phyloP scores from a whole-genome alignment of 768 basidiomycete species.

The Neoboletus brunneissimus region DNA sequence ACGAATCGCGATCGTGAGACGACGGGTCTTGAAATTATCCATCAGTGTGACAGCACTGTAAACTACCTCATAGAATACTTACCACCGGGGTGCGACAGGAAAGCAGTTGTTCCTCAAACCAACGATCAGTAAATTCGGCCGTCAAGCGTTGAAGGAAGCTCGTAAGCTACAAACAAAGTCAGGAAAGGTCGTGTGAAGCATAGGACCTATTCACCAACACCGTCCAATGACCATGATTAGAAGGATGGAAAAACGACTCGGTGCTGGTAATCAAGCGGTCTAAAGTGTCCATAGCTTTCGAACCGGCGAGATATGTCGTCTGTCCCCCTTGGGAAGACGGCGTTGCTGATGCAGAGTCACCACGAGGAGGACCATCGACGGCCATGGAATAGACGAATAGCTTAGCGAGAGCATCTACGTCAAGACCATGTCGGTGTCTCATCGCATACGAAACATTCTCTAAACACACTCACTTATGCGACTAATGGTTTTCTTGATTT shows the following conservation, averaged over 20 bases:
- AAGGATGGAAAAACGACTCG: conserved; percentile 94
- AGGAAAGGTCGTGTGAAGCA: conserved; percentile 1
- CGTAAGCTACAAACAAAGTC: conserved; percentile 49
- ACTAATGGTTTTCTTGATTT: conserved; percentile 69
- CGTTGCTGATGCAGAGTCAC: conserved; percentile 50
- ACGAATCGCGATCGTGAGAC: conserved; percentile 78
- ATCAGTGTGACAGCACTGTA: neutral
- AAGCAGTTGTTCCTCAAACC: conserved; percentile 72
- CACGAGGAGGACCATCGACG: conserved; percentile 66
- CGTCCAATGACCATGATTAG: conserved; percentile 87
- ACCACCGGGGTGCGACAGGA: conserved; percentile 79
- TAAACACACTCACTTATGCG: conserved; percentile 46
- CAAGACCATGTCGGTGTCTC: neutral
- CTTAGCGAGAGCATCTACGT: conserved; percentile 71
- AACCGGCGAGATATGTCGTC: conserved; percentile 71
- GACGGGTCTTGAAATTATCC: conserved; percentile 48
- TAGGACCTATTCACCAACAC: conserved; percentile 19
- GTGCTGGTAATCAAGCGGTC: conserved; percentile 87
- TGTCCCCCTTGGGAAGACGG: conserved; percentile 57
- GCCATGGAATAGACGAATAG: conserved; percentile 88
- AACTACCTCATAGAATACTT: conserved; percentile 1
- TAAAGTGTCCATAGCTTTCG: conserved; percentile 82
- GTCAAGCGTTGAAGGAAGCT: conserved; percentile 79
- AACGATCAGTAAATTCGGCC: conserved; percentile 76
- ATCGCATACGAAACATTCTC: neutral